Conservation (phyloP, 805 yeast species). For the Kuraishia molischiana region DNA sequence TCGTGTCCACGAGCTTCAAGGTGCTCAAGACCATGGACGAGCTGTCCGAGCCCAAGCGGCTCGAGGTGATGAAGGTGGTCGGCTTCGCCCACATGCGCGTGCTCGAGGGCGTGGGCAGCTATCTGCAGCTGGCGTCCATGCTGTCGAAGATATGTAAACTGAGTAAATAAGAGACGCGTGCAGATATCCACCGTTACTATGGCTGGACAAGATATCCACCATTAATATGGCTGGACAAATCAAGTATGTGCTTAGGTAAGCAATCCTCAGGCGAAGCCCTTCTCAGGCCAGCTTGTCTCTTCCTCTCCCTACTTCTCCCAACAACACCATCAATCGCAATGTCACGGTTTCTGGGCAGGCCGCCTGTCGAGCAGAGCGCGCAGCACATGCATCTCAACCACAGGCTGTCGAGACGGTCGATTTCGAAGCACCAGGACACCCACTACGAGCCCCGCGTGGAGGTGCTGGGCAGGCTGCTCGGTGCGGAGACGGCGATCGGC, state of each 20-base stretch:
- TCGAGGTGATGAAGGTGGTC: conserved; percentile 75
- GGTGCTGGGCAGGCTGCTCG: conserved; percentile 8
- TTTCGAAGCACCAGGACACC: conserved; percentile 6
- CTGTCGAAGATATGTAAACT: conserved; percentile 44
- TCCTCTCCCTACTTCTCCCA: no score
- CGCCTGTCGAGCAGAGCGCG: neutral
- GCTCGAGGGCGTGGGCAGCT: conserved; percentile 85
- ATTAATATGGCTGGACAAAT: no score
- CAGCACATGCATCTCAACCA: conserved; percentile 1
- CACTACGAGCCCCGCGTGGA: conserved; percentile 3
- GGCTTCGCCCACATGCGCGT: conserved; percentile 91
- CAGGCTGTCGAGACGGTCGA: conserved; percentile 9
- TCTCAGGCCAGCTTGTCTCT: no score
- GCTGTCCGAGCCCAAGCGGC: conserved; percentile 55
- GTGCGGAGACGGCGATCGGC: conserved; percentile 20
- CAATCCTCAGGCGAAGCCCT: no score
- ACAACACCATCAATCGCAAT: no score
- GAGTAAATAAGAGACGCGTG: no score
- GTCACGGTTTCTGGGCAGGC: no score
- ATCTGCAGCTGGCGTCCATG: conserved; percentile 78
- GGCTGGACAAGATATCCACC: no score
- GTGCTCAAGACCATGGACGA: conserved; percentile 72
- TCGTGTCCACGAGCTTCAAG: conserved; percentile 81
- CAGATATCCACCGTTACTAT: no score
- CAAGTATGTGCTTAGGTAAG: no score